These are phyloP conservation scores for Dryadomyces sulphureus DNA, from an alignment of 2,329 filamentous ascomycete species.

Conservation along the genomic window DNA sequence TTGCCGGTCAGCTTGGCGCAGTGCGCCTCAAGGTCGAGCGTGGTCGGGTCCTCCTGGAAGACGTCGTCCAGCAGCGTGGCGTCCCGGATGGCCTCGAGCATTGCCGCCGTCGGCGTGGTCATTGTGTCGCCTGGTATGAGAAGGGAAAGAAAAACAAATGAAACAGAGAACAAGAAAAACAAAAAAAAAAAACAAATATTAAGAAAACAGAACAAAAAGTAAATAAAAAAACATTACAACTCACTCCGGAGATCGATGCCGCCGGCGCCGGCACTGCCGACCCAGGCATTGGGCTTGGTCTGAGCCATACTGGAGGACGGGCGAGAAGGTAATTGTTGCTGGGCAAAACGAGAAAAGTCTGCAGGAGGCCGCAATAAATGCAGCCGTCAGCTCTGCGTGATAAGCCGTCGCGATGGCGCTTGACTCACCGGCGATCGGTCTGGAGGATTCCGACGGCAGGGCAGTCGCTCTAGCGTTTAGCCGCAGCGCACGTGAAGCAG, in stretches of 20 bases:
- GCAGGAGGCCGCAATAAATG: too few relatives aligned
- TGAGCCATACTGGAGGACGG: neutral
- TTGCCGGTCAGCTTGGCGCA: constrained; percentile 62
- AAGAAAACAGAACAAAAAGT: neutral
- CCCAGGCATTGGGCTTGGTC: constrained; percentile 13
- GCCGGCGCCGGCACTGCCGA: constrained; percentile 18
- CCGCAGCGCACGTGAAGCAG: too few relatives aligned
- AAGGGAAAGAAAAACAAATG: neutral
- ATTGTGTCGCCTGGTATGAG: constrained; percentile 30
- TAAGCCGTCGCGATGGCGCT: too few relatives aligned
- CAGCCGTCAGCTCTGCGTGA: too few relatives aligned
- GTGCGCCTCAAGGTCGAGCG: constrained; percentile 58
- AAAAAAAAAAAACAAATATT: too few relatives aligned
- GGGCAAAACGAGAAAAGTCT: too few relatives aligned
- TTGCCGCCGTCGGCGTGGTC: constrained; percentile 64
- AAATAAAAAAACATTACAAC: constrained; percentile 1
- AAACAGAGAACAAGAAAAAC: too few relatives aligned
- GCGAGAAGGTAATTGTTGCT: neutral
- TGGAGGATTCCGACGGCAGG: too few relatives aligned
- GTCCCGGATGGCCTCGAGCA: constrained; percentile 65
- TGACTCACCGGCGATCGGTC: too few relatives aligned
- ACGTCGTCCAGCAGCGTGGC: constrained; percentile 75
- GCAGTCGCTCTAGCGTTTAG: too few relatives aligned
- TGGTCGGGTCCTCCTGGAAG: constrained; percentile 65
- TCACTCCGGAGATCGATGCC: constrained; percentile 19